phyloP scores from a whole-genome alignment of 139 green algal species.

The Chlamydomonas schloesseri region DNA sequence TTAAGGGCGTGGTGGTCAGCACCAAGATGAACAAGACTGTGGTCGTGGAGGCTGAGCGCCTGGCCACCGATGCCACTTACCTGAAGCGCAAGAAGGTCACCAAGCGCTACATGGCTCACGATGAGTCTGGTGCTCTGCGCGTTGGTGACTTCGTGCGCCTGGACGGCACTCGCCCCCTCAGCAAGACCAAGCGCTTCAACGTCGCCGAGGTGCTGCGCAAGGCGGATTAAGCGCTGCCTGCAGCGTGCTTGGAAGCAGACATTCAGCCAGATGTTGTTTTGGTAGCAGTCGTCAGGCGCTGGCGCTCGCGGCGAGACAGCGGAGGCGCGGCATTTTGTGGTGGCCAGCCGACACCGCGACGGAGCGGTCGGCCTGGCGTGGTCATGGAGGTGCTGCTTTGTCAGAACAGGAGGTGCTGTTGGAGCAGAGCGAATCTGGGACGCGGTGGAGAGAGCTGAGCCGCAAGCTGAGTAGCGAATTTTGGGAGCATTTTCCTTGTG shows the following conservation, averaged over 20 bases:
- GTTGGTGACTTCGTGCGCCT: conserved; percentile 71
- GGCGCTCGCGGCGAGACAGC: too few relatives aligned
- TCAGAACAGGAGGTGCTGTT: too few relatives aligned
- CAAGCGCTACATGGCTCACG: conserved; percentile 65
- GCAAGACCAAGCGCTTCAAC: conserved; percentile 73
- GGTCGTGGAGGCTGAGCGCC: conserved; percentile 59
- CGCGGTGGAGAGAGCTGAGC: too few relatives aligned
- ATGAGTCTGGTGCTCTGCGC: conserved; percentile 33
- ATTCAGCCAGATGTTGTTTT: neutral
- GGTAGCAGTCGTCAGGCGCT: neutral
- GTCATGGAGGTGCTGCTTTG: too few relatives aligned
- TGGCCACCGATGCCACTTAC: conserved; percentile 59
- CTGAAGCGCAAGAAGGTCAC: conserved; percentile 62
- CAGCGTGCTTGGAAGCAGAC: neutral
- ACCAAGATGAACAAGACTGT: conserved; percentile 63
- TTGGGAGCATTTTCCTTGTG: too few relatives aligned
- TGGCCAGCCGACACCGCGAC: too few relatives aligned
- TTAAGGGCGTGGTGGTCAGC: conserved; percentile 64
- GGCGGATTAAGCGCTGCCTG: conserved; percentile 45
- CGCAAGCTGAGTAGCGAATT: too few relatives aligned
- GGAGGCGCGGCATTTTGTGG: too few relatives aligned
- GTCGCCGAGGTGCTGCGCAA: conserved; percentile 69
- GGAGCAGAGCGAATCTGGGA: too few relatives aligned
- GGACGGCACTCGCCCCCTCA: conserved; percentile 62
- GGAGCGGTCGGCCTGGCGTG: too few relatives aligned